These are phyloP conservation scores for Blastomyces gilchristii DNA, from an alignment of 2,329 filamentous ascomycete species.

Conservation along the genomic window DNA sequence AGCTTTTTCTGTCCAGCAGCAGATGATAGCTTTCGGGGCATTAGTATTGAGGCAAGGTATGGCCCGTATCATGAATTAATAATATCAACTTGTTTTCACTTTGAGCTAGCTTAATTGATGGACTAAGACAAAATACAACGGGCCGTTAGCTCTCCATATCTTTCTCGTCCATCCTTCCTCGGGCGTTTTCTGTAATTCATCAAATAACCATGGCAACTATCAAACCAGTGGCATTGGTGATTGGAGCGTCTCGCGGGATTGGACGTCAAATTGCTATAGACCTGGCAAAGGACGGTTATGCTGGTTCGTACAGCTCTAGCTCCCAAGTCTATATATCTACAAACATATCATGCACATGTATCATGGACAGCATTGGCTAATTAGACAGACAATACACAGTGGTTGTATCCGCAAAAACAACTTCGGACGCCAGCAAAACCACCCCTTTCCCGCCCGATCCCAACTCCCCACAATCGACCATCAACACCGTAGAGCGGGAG, in stretches of 20 bases:
- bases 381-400: constrained; percentile 39
- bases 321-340: background rate
- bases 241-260: constrained; percentile 71
- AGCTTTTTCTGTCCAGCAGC: background rate
- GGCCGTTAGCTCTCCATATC: background rate
- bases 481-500: constrained; percentile 68
- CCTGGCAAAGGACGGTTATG: constrained; percentile 59
- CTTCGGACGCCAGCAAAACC: constrained; percentile 49
- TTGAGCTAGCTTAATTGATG: too few relatives aligned
- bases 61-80: background rate
- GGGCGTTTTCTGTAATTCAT: background rate
- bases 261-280: constrained; percentile 71
- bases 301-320: constrained; percentile 43
- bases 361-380: background rate
- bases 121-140: background rate
- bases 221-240: constrained; percentile 53
- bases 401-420: constrained; percentile 66
- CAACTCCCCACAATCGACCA: constrained; percentile 64
- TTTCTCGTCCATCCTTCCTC: background rate
- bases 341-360: background rate
- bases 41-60: background rate
- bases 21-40: too few relatives aligned
- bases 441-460: constrained; percentile 62
- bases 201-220: constrained; percentile 5
- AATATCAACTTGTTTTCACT: background rate